Percentiles rank a stretch among this genome's conserved stretches.
phyloP scores from a whole-genome alignment of 108 stramenopile genomes.

The Cyclostephanos invisitatus region DNA sequence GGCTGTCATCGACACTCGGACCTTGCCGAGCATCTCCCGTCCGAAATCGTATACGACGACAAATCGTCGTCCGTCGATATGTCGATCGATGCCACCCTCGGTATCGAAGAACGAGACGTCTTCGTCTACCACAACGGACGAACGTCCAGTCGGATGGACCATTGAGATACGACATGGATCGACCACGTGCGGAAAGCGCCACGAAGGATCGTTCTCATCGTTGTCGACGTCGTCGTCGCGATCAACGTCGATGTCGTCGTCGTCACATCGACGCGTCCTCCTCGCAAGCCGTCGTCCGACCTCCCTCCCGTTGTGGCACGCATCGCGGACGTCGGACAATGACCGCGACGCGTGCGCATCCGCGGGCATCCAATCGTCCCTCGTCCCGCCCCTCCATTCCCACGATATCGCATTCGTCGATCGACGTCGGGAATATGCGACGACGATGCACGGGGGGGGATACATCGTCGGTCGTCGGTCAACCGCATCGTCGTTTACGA shows the following conservation, averaged over 20 bases:
- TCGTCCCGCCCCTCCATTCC: too few relatives aligned
- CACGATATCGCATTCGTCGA: too few relatives aligned
- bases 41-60: constrained; percentile 31
- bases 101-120: neutral
- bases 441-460: too few relatives aligned
- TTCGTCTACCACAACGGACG: neutral
- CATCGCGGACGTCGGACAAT: too few relatives aligned
- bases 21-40: constrained; percentile 31
- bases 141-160: constrained; percentile 3
- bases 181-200: constrained; percentile 29
- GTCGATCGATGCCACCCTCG: neutral
- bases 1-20: constrained; percentile 14
- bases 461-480: too few relatives aligned
- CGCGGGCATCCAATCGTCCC: too few relatives aligned
- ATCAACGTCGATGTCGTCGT: neutral
- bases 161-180: constrained; percentile 13
- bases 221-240: neutral
- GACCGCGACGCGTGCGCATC: too few relatives aligned
- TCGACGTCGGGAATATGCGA: too few relatives aligned
- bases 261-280: neutral
- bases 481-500: too few relatives aligned
- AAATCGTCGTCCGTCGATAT: neutral
- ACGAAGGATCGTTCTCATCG: neutral
- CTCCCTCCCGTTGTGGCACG: too few relatives aligned
- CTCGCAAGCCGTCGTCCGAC: neutral